These are phyloP conservation scores for Sarocladium brachiariae DNA, from an alignment of 2,329 filamentous ascomycete species.

Conservation along the genomic window DNA sequence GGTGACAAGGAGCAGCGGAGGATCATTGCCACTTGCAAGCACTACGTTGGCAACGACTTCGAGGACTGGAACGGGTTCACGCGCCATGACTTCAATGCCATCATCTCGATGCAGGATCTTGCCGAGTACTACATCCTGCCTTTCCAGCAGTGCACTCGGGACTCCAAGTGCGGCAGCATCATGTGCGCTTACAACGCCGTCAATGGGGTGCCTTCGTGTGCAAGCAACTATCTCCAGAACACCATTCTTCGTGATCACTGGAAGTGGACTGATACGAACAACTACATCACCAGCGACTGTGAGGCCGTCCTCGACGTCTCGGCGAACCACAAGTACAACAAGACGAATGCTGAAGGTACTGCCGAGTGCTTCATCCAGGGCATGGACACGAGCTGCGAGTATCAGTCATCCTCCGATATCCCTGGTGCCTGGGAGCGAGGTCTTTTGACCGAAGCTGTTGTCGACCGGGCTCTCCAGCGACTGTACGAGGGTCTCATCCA, in stretches of 20 bases:
- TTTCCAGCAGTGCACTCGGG: slow-evolving; percentile 56
- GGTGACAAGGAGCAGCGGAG: slow-evolving; percentile 22
- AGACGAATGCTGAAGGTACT: slow-evolving; percentile 26
- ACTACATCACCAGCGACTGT: slow-evolving; percentile 61
- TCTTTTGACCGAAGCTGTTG: slow-evolving; percentile 21
- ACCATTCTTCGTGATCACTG: slow-evolving; percentile 59
- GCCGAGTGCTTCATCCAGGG: slow-evolving; percentile 28
- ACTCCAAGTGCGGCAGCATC: slow-evolving; percentile 49
- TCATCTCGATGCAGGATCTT: slow-evolving; percentile 54
- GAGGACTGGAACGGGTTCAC: slow-evolving; percentile 31
- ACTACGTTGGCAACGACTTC: slow-evolving; percentile 46
- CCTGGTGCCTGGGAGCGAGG: slow-evolving; percentile 23
- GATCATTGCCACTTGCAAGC: slow-evolving; percentile 51
- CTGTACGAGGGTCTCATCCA: slow-evolving; percentile 48
- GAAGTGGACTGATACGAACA: slow-evolving; percentile 53
- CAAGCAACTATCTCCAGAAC: slow-evolving; percentile 54
- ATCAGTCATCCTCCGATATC: slow-evolving; percentile 19
- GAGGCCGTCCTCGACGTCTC: slow-evolving; percentile 55
- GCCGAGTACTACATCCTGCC: slow-evolving; percentile 61
- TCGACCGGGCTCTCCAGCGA: slow-evolving; percentile 23
- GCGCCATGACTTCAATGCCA: slow-evolving; percentile 48
- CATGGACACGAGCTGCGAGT: slow-evolving; percentile 26
- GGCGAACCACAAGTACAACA: slow-evolving; percentile 32
- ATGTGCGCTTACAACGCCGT: slow-evolving; percentile 60
- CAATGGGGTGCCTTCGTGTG: slow-evolving; percentile 60